Evolutionary conservation across 345 rosid genomes (phyloP).

Genomic region (Brassica carinata): DNA sequence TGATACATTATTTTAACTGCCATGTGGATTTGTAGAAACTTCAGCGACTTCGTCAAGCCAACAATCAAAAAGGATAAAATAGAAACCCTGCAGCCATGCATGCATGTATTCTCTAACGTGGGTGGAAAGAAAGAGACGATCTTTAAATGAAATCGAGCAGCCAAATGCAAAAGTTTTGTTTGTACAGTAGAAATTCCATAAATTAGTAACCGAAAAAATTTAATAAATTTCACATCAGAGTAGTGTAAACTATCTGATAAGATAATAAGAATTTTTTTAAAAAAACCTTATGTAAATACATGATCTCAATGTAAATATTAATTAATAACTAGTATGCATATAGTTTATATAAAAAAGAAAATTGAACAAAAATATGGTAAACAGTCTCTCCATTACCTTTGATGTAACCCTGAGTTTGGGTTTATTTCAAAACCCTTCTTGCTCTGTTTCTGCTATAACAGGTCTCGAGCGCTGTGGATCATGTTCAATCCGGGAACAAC

Average conservation of each 20-base stretch:
- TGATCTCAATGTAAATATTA: not conserved
- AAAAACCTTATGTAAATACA: no score
- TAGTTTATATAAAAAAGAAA: not conserved
- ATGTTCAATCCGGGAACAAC: constrained; percentile 80
- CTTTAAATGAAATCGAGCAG: not conserved
- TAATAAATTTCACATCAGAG: no score
- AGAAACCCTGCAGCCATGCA: not conserved
- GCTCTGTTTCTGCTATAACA: constrained; percentile 29
- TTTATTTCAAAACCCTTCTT: not conserved
- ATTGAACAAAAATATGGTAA: constrained; percentile 54
- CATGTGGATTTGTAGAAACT: no score
- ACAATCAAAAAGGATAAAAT: no score
- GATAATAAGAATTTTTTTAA: no score
- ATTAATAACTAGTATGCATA: not conserved
- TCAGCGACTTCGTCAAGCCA: no score
- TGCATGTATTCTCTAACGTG: not conserved
- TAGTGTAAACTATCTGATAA: no score
- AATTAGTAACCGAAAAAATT: no score
- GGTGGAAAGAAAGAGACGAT: not conserved
- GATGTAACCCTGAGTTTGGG: not conserved
- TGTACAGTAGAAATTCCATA: not conserved
- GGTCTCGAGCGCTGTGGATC: constrained; percentile 94
- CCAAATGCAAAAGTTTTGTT: not conserved
- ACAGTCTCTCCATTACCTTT: constrained; percentile 5
- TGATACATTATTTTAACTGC: no score